Base-by-base conservation (phyloP, 495 filamentous ascomycete species). In the Penicillium bovifimosum region DNA sequence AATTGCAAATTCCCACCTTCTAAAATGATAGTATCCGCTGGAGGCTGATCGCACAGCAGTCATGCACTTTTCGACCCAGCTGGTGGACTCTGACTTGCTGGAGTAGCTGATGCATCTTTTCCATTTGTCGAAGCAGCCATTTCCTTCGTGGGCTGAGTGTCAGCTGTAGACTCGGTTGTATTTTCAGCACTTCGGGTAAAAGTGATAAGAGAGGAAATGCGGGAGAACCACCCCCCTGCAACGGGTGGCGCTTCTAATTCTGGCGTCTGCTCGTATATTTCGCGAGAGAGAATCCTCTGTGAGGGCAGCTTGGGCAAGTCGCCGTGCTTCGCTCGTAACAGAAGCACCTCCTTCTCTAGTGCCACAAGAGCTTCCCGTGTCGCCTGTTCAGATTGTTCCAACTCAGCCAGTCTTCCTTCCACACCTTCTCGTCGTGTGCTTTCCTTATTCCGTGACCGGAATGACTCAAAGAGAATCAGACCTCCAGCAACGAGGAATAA, bases 391-490 rank as follows among this genome's bases (percentile, higher is more conserved):
- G 75, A 77, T 49, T 86, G 74, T 61, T 86, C 82, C 6, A 90
- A 66, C 58, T 86, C 85, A 28, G 72, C 76, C 27, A 93, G 75
- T 41, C 83, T 77, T 38, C 83, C 80, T 11, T 83, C 78, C 6
- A 97, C 82, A 56, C 88, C 87, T 47, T 90, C 85, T 47, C 91
- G 75, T 44, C 82, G 80, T 36, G 80, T 86, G 33, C 76, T 77
- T 57, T 95, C 91, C 67, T 96, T 97, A 53, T 82, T 71, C 41
- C 85, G 79, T 4, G 85, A 80, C 47, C 87, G 76, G 65, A 80
- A 84, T 18, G 85, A 87, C 69, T 99, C 93, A 52, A 87, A 91
- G 2, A 95, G 64, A 35, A 99, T 86, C 58, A 97, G 65, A 0
- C 76, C 78, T 10, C 84, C 83, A 2, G 87, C 95, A 11, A 97